These are phyloP conservation scores for Lachnellula willkommii DNA, from an alignment of 2,329 filamentous ascomycete genomes.

Conservation along the genomic window DNA sequence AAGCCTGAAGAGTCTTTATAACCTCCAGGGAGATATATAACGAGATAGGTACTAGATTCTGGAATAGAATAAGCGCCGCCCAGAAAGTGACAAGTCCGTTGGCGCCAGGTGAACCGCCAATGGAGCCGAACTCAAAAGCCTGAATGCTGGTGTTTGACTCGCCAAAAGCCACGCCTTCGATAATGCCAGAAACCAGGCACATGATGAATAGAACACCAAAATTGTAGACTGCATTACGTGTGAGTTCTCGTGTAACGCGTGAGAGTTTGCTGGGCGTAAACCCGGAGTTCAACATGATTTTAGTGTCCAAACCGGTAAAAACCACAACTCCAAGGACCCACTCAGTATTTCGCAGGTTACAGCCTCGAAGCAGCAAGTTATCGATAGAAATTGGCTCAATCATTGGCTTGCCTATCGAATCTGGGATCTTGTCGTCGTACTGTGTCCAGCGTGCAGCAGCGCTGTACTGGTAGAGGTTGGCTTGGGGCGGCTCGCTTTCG, in stretches of 20 bases:
- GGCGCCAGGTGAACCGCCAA: constrained; percentile 66
- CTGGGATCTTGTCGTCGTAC: constrained; percentile 16
- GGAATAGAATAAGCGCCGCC: constrained; percentile 89
- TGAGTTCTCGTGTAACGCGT: constrained; percentile 85
- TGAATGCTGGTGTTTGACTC: constrained; percentile 67
- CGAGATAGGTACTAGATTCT: constrained; percentile 97
- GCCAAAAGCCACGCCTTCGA: constrained; percentile 78
- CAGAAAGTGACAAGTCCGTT: constrained; percentile 96
- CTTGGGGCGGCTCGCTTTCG: constrained; percentile 85
- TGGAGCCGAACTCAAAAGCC: constrained; percentile 82
- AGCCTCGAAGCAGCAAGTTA: constrained; percentile 88
- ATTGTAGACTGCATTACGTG: constrained; percentile 97
- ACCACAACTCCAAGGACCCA: constrained; percentile 90
- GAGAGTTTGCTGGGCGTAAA: constrained; percentile 91
- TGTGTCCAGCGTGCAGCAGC: constrained; percentile 86
- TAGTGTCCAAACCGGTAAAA: constrained; percentile 93
- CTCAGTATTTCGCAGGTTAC: constrained; percentile 89
- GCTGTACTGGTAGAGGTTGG: constrained; percentile 93
- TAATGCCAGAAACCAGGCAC: constrained; percentile 79
- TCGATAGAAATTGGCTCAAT: constrained; percentile 90
- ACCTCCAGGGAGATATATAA: constrained; percentile 97
- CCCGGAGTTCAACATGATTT: constrained; percentile 98
- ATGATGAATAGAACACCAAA: constrained; percentile 84
- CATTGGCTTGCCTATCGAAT: constrained; percentile 65
- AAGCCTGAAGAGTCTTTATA: constrained; percentile 82